Percentiles rank a stretch among this genome's conserved stretches.
These are phyloP conservation scores for Talaromyces sp. DNA, from an alignment of 2,329 filamentous ascomycete genomes.

Conservation along the genomic window DNA sequence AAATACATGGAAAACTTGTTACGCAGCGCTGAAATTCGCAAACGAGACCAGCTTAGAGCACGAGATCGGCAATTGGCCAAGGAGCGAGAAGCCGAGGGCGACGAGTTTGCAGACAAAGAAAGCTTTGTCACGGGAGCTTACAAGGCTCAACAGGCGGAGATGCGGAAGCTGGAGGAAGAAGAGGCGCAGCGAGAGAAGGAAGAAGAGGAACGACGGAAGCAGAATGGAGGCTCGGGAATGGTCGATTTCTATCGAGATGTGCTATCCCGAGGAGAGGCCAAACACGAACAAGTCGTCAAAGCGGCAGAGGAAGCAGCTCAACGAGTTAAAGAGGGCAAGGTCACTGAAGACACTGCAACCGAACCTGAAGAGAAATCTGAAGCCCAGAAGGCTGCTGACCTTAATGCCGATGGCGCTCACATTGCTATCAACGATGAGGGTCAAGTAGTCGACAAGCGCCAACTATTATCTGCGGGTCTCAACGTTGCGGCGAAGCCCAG, in stretches of 20 bases:
- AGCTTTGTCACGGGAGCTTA: constrained; percentile 69
- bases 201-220: constrained; percentile 55
- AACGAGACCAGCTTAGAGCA: constrained; percentile 65
- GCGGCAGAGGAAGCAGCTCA: constrained; percentile 52
- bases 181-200: constrained; percentile 57
- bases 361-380: constrained; percentile 49
- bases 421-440: constrained; percentile 66
- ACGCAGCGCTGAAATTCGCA: constrained; percentile 62
- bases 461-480: constrained; percentile 63
- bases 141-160: constrained; percentile 65
- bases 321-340: constrained; percentile 38
- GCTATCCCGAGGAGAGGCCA: constrained; percentile 60
- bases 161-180: constrained; percentile 59
- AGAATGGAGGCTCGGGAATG: constrained; percentile 57
- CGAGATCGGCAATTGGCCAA: constrained; percentile 62
- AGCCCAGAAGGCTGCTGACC: constrained; percentile 58
- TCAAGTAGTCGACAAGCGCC: constrained; percentile 65
- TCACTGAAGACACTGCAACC: constrained; percentile 30
- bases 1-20: constrained; percentile 65
- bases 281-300: constrained; percentile 60
- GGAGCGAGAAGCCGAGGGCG: constrained; percentile 67
- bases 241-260: constrained; percentile 63
- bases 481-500: constrained; percentile 63
- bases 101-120: constrained; percentile 68
- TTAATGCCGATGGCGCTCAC: constrained; percentile 54